A percentile compares a stretch with the other conserved stretches of the same genome.
These are phyloP conservation scores for Yamadazyma sp. DNA, from an alignment of 1,139 yeast species.

Conservation along the genomic window DNA sequence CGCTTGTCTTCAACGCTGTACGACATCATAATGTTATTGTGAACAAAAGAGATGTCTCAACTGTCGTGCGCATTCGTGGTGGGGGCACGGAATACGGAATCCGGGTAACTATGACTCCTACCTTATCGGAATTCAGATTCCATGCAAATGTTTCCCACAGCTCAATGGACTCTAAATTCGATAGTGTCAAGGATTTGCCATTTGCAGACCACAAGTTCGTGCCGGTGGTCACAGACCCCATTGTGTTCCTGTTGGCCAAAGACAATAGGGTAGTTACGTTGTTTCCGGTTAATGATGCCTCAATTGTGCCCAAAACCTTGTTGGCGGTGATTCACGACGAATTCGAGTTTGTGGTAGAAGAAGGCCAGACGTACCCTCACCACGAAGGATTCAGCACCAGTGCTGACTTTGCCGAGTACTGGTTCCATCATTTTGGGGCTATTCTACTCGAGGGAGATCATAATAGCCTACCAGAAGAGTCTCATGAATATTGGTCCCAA, in stretches of 20 bases:
- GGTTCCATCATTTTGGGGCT: conserved; percentile 48
- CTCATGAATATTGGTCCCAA: conserved; percentile 35
- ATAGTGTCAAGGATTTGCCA: conserved; percentile 27
- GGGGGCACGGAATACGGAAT: not conserved
- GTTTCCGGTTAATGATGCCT: conserved; percentile 29
- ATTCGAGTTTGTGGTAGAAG: conserved; percentile 47
- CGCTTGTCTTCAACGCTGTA: conserved; percentile 24
- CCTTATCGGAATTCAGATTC: not conserved
- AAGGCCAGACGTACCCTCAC: conserved; percentile 53
- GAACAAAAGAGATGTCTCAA: not conserved
- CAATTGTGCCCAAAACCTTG: conserved; percentile 35
- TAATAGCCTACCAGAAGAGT: conserved; percentile 12
- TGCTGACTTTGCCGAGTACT: conserved; percentile 38
- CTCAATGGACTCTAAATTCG: conserved; percentile 1
- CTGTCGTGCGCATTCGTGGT: too few relatives aligned
- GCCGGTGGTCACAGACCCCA: conserved; percentile 23
- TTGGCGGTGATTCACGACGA: conserved; percentile 33
- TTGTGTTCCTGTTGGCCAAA: conserved; percentile 30
- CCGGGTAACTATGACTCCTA: not conserved
- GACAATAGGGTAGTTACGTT: conserved; percentile 30
- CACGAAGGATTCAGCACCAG: conserved; percentile 24
- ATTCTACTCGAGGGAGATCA: conserved; percentile 43
- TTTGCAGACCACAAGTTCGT: conserved; percentile 33
- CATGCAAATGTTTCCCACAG: not conserved
- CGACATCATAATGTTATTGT: conserved; percentile 8